phyloP scores from a whole-genome alignment of 2,329 filamentous ascomycete species.

The Colletotrichum musae region DNA sequence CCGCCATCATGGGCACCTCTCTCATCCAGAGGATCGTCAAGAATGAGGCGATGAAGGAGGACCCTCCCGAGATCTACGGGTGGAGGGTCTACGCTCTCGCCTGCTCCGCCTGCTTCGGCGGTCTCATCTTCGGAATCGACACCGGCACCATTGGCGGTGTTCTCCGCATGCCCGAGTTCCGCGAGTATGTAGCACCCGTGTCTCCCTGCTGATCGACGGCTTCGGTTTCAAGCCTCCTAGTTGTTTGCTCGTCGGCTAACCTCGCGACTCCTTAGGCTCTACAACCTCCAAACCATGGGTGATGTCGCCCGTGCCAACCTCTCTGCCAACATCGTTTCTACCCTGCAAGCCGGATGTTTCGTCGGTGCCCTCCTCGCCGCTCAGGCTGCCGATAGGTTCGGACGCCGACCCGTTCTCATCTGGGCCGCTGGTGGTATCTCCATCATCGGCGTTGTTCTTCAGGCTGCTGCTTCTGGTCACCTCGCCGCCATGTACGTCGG shows the following conservation, averaged over 20 bases:
- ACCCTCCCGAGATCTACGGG: constrained; percentile 40
- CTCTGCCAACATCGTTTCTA: constrained; percentile 53
- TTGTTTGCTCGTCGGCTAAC: constrained; percentile 41
- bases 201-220: background rate
- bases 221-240: no score
- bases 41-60: constrained; percentile 41
- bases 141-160: constrained; percentile 48
- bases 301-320: constrained; percentile 36
- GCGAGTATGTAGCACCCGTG: constrained; percentile 37
- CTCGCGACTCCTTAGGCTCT: constrained; percentile 28
- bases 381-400: constrained; percentile 68
- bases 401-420: constrained; percentile 65
- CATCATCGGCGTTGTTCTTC: constrained; percentile 59
- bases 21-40: constrained; percentile 38
- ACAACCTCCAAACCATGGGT: constrained; percentile 29
- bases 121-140: constrained; percentile 45
- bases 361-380: constrained; percentile 68
- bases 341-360: constrained; percentile 69
- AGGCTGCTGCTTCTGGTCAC: constrained; percentile 55
- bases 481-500: constrained; percentile 70
- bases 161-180: constrained; percentile 45
- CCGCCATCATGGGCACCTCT: constrained; percentile 24
- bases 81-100: constrained; percentile 39
- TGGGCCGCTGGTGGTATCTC: constrained; percentile 63
- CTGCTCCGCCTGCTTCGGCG: constrained; percentile 39